Base-by-base conservation (phyloP, 2,329 filamentous ascomycete species). In the Akanthomyces muscarius region DNA sequence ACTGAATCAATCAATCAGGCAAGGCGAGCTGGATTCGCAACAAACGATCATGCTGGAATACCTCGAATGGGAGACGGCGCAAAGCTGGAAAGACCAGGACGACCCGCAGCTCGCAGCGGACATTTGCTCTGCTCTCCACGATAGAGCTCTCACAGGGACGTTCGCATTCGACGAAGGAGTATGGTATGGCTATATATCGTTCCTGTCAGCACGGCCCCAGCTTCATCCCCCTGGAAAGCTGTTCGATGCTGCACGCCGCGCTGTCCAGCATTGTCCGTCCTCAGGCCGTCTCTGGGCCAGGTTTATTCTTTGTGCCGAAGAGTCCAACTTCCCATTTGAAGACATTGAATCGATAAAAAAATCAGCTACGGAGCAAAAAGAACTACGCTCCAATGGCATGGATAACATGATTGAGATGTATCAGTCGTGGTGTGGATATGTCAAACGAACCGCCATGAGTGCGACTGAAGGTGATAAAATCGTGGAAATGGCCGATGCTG, bases 291-390 rank as follows among this genome's bases (percentile, higher is more conserved):
- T 99, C 7, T 99, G 95, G 95, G 91, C 91, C 7, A 88, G 94
- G 67, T 93, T 93, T 67, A 89, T 99, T 30, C 77, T 97, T 59
- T 89, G 88, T 23, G 90, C 92, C 4, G 95, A 98, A 75, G 86
- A 91, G 52, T 89, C 91, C 65, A 85, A 85, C 41, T 84, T 88
- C 66, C 82, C 89, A 0, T 97, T 96, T 69, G 81, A 88, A 28
- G 89, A 91, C 56, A 91, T 98, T 59, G 91, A 96, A 69, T 83
- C 87, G 47, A 92, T 97, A 74, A 99, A 99, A 76, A 92, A 97
- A 74, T 88, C 88, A 50, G 95, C 95, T 7, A 98, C 93, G 0
- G 91, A 89, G 71, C 92, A 91, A 28, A 89, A 92, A 10, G 82
- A 96, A 48, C 81, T 98, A 5, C 92, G 96, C 72, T 88, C 90